Percentiles rank a stretch among this genome's conserved stretches.
Conservation (phyloP, 768 basidiomycete species). For the Boletellus emodensis region DNA sequence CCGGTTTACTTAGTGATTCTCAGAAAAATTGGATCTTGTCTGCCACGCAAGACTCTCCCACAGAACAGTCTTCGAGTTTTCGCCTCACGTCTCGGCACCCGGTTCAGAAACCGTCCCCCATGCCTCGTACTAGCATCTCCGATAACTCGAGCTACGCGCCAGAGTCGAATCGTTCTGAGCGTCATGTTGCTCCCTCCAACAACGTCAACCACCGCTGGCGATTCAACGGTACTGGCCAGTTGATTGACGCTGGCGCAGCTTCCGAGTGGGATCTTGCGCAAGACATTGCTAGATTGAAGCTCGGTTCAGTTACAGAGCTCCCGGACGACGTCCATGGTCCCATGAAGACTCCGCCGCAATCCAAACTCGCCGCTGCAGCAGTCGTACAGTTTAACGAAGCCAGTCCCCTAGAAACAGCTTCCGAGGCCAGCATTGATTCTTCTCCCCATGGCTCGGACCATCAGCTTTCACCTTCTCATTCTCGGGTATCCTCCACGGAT, state of each 20-base stretch:
- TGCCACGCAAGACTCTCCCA: conserved; percentile 36
- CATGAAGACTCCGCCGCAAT: conserved; percentile 66
- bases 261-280: conserved; percentile 71
- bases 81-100: conserved; percentile 29
- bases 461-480: conserved; percentile 64
- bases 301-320: conserved; percentile 50
- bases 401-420: conserved; percentile 71
- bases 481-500: conserved; percentile 81
- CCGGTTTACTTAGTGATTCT: conserved; percentile 18
- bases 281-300: conserved; percentile 68
- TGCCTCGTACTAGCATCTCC: conserved; percentile 43
- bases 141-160: conserved; percentile 19
- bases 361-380: conserved; percentile 48
- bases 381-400: conserved; percentile 58
- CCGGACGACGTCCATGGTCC: conserved; percentile 48
- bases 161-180: conserved; percentile 35
- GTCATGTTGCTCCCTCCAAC: conserved; percentile 34
- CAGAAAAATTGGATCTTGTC: conserved; percentile 48
- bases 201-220: conserved; percentile 54
- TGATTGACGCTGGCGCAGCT: conserved; percentile 50
- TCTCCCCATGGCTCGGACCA: conserved; percentile 69
- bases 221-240: conserved; percentile 58
- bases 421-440: conserved; percentile 67
- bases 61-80: conserved; percentile 32
- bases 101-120: conserved; percentile 40